Conservation (phyloP, 23 red algal genomes). For the Gracilaria gracilis region DNA sequence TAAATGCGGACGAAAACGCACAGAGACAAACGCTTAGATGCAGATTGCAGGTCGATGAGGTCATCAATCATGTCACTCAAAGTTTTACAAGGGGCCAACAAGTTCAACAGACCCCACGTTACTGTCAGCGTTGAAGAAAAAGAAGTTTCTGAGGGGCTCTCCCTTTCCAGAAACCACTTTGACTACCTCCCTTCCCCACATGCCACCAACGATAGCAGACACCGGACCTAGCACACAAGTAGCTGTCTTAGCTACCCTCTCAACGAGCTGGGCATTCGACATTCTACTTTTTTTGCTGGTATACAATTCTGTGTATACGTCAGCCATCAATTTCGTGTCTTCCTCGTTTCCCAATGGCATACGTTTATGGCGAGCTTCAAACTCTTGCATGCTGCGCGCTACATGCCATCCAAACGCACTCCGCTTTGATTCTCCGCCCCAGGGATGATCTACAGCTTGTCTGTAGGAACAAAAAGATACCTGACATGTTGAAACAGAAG, state of each 20-base stretch:
- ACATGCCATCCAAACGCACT: slow-evolving; percentile 62
- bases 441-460: slow-evolving; percentile 28
- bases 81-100: slow-evolving; percentile 13
- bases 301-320: slow-evolving; percentile 32
- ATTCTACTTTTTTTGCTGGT: slow-evolving; percentile 17
- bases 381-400: slow-evolving; percentile 34
- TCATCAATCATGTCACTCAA: not conserved
- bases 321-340: slow-evolving; percentile 11
- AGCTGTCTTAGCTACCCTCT: not conserved
- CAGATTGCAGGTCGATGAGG: not conserved
- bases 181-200: slow-evolving; percentile 81
- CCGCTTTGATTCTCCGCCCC: slow-evolving; percentile 37
- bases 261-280: slow-evolving; percentile 38
- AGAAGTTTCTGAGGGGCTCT: slow-evolving; percentile 76
- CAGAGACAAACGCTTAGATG: not conserved
- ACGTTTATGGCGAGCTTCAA: slow-evolving; percentile 43
- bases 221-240: slow-evolving; percentile 50
- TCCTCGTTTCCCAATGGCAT: slow-evolving; percentile 40
- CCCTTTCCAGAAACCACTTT: slow-evolving; percentile 70
- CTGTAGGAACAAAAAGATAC: slow-evolving; percentile 39
- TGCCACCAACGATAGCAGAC: slow-evolving; percentile 71
- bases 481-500: not conserved
- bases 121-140: slow-evolving; percentile 67
- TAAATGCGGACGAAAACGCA: not conserved
- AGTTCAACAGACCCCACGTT: slow-evolving; percentile 57